Base-by-base conservation (phyloP, 2,329 filamentous ascomycete genomes). In the Dothideomycetidae sp. region DNA sequence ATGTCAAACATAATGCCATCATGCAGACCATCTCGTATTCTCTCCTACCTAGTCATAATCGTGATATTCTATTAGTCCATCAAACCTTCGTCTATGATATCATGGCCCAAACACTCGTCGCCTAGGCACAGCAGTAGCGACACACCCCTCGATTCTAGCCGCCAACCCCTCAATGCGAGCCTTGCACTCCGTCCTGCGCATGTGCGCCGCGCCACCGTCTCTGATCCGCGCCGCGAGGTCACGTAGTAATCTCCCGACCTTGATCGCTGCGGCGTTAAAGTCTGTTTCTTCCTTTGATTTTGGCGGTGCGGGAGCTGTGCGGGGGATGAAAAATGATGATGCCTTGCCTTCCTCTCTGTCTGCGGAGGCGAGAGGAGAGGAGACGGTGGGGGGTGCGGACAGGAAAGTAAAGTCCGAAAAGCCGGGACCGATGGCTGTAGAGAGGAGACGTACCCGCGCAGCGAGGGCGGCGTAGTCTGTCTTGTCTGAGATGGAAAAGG, bases 171-270 rank as follows among this genome's bases (percentile, higher is more conserved):
- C 80, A 28, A 93, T 65, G 9, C 70, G 67, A 37, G 75, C 75
- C 57, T 93, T 93, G 10, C 81, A 75, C 50, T 92, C 75, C 18
- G 81, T 79, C 18, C 81, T 71, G 11, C 71, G 69, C 41, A 90
- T 65, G 48, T 80, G 74, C 14, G 74, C 74, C 31, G 82, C 78
- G 29, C 81, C 82, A 1, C 76, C 70, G 50, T 85, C 81, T 41
- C 77, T 70, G 49, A 93, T 92, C 28, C 68, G 68, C 12, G 62
- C 63, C 37, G 66, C 66, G 10, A 73, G 60, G 5, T 54, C 47
- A 35, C 76, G 73, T 36, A 92, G 62, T 21, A 62, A 64, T 12
- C 59, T 57, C 1, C 73, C 66, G 3, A 93, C 64, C 14, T 59
- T 62, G 55, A 93, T 85, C 21, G 93, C 64, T 9, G 75, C 65